Evolutionary conservation across 192 early-diverging fungal genomes (phyloP), one percentile per base, ranked within the genome.

Genomic region (Podila epicladia): DNA sequence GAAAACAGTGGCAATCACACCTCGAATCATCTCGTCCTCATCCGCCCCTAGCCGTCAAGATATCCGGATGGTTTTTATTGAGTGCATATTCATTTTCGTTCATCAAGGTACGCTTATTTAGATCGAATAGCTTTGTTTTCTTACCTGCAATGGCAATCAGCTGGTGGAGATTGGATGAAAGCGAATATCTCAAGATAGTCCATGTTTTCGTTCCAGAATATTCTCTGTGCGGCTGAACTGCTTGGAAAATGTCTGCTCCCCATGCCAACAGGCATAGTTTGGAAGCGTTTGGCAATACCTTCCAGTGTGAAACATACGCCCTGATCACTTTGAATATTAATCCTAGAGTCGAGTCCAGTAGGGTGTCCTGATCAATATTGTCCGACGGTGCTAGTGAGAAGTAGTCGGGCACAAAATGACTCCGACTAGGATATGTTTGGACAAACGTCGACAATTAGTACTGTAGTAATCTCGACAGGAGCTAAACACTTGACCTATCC

Each of bases 131-230:
- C 2, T 15, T 38, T 48, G 13, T 48, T n/a, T 26, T 7, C 19
- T 22, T 77, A 77, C 74, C 75, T 59, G 77, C 77, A 11, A 73
- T 73, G 1, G 61, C 68, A 1, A 65, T 69, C 12, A 80, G 49
- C 31, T 72, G 70, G 31, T 72, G 71, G 20, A 80, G 64, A 35
- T 62, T 58, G 2, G 70, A 72, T 0, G 75, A 79, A 19, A 71
- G 33, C 7, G 49, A 19, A 0, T 28, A 58, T 35, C 51, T 79
- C 24, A 79, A 13, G 3, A 31, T 12, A 9, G 15, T 12, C 75
- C 75, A 79, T 22, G 65, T 0, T 7, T 35, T 32, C 22, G 60
- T 24, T 48, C 24, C 2, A 13, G 64, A 45, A 0, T 31, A n/a
- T 8, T 11, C 28, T 8, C 62, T 38, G 38, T 67, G 48, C 0